Conservation (phyloP, 108 stramenopile genomes). For the Aurantiochytrium sp. region DNA sequence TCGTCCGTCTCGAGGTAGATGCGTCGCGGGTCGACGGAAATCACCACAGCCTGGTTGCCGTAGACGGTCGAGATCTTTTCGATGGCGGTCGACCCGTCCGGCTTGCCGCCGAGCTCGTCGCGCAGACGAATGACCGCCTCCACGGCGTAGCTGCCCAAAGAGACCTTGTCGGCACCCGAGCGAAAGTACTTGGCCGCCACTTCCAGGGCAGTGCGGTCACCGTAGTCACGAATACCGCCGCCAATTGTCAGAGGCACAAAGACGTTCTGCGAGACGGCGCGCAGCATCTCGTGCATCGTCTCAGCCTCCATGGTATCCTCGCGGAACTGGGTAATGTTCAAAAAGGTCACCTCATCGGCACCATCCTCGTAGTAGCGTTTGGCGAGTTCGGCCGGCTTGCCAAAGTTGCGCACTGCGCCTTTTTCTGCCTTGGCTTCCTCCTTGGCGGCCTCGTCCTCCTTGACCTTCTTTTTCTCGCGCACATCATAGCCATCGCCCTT, state of each 20-base stretch:
- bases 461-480: slow-evolving; percentile 61
- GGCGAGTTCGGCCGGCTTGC: slow-evolving; percentile 85
- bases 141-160: slow-evolving; percentile 90
- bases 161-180: slow-evolving; percentile 96
- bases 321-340: slow-evolving; percentile 93
- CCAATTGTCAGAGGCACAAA: slow-evolving; percentile 97
- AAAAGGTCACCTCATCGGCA: slow-evolving; percentile 89
- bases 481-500: slow-evolving; percentile 99
- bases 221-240: slow-evolving; percentile 90
- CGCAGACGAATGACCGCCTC: slow-evolving; percentile 53
- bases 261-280: slow-evolving; percentile 76
- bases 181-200: slow-evolving; percentile 93
- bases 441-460: slow-evolving; percentile 36
- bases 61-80: slow-evolving; percentile 80
- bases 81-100: slow-evolving; percentile 69
- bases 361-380: slow-evolving; percentile 87
- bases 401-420: slow-evolving; percentile 91
- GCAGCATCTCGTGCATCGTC: slow-evolving; percentile 91
- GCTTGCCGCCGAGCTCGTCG: slow-evolving; percentile 49
- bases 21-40: slow-evolving; percentile 92
- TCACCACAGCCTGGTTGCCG: slow-evolving; percentile 95
- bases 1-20: slow-evolving; percentile 69
- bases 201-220: slow-evolving; percentile 77
- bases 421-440: slow-evolving; percentile 11
- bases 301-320: slow-evolving; percentile 88